These are phyloP conservation scores for Backusella australiensis DNA, from an alignment of 192 early-diverging fungal genomes.

Conservation along the genomic window DNA sequence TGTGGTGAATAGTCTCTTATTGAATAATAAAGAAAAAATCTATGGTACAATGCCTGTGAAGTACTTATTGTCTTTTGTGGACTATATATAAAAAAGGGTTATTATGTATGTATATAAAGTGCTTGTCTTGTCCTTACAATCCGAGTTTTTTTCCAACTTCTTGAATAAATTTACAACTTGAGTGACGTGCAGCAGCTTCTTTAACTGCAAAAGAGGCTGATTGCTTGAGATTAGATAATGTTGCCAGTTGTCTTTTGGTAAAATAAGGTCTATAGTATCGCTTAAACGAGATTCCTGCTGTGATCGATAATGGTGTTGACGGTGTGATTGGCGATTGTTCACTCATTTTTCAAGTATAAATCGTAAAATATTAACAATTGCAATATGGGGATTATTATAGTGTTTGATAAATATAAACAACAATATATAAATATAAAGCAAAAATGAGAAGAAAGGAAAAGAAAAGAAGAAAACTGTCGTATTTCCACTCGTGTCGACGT, in stretches of 20 bases:
- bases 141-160: slow-evolving; percentile 52
- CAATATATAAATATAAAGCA: neutral
- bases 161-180: slow-evolving; percentile 50
- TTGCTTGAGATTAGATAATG: slow-evolving; percentile 16
- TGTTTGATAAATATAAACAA: neutral
- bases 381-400: neutral
- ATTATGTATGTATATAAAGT: neutral
- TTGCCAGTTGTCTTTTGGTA: slow-evolving; percentile 25
- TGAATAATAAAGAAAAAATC: slow-evolving; percentile 55
- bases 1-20: slow-evolving; percentile 44
- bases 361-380: neutral
- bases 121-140: slow-evolving; percentile 39
- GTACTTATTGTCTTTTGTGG: slow-evolving; percentile 62
- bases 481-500: neutral
- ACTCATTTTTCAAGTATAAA: slow-evolving; percentile 15
- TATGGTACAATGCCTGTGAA: slow-evolving; percentile 52
- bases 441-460: neutral
- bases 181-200: slow-evolving; percentile 18
- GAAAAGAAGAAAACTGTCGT: neutral
- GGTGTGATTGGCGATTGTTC: slow-evolving; percentile 15
- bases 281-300: slow-evolving; percentile 14
- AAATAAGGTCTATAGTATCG: slow-evolving; percentile 25
- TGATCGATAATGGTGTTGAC: slow-evolving; percentile 18
- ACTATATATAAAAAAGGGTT: slow-evolving; percentile 26
- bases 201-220: slow-evolving; percentile 16